Evolutionary conservation across 176 grass and related monocot species (phyloP).

Genomic region (Musa acuminata): DNA sequence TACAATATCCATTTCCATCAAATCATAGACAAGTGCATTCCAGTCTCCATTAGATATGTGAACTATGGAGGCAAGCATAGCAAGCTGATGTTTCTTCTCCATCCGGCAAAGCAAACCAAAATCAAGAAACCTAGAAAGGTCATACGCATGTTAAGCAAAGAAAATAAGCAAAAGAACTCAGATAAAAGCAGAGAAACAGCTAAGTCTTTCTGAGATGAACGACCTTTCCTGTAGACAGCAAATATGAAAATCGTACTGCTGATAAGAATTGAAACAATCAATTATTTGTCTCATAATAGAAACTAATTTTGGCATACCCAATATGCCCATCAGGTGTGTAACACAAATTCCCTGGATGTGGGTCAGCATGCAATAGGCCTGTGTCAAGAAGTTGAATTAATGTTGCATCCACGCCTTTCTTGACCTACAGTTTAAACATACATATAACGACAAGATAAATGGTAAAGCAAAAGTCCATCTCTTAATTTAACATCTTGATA

Average conservation of each 20-base stretch:
- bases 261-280: constrained; percentile 6
- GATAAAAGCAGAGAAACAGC: neutral
- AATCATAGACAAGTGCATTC: constrained; percentile 78
- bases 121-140: constrained; percentile 78
- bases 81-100: constrained; percentile 87
- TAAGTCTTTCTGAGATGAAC: neutral
- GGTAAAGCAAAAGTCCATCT: constrained; percentile 18
- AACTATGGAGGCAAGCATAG: constrained; percentile 83
- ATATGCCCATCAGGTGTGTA: constrained; percentile 79
- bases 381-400: constrained; percentile 92
- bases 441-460: constrained; percentile 4
- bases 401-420: constrained; percentile 81
- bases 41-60: constrained; percentile 94
- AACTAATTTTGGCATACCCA: constrained; percentile 47
- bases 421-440: constrained; percentile 44
- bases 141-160: constrained; percentile 12
- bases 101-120: constrained; percentile 92
- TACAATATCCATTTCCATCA: constrained; percentile 78
- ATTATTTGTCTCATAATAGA: constrained; percentile 7
- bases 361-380: constrained; percentile 89
- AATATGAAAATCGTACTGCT: neutral
- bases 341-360: constrained; percentile 83
- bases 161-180: neutral
- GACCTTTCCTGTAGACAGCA: neutral
- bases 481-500: neutral